Evolutionary conservation across 2,329 filamentous ascomycete genomes (phyloP).

Genomic region (Pseudogymnoascus sp.): DNA sequence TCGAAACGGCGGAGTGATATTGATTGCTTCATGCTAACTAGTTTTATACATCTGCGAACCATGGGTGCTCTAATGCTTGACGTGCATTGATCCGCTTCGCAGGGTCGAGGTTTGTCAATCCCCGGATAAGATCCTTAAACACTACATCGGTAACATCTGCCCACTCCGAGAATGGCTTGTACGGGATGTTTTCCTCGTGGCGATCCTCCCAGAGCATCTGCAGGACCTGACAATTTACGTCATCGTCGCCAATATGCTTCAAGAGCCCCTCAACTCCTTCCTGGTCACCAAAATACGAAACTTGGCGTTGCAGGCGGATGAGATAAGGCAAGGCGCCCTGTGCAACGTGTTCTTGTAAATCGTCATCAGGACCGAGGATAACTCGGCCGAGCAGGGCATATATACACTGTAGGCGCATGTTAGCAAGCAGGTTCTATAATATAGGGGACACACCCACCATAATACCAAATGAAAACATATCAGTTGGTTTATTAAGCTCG

Average conservation of each 20-base stretch:
- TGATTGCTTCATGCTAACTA: no score
- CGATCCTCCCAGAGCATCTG: constrained; percentile 29
- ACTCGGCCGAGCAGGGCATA: constrained; percentile 12
- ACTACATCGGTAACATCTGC: constrained; percentile 22
- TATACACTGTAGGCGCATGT: constrained; percentile 10
- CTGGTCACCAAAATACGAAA: constrained; percentile 10
- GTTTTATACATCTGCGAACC: constrained; percentile 18
- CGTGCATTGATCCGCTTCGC: constrained; percentile 26
- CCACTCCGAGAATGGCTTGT: constrained; percentile 28
- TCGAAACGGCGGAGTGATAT: no score
- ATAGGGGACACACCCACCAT: not conserved
- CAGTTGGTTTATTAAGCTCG: constrained; percentile 12
- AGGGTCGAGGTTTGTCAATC: constrained; percentile 29
- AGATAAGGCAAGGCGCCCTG: constrained; percentile 19
- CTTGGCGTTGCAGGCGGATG: constrained; percentile 16
- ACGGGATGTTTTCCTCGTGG: constrained; percentile 24
- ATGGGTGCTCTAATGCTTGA: constrained; percentile 28
- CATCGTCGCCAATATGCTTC: constrained; percentile 28
- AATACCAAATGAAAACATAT: constrained; percentile 12
- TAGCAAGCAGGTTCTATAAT: not conserved
- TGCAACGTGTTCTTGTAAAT: constrained; percentile 11
- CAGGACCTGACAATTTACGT: constrained; percentile 25
- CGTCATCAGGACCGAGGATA: constrained; percentile 11
- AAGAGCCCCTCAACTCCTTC: constrained; percentile 8
- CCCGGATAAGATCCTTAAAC: constrained; percentile 25